Evolutionary conservation across 805 yeast genomes (phyloP), one percentile per base, ranked within the genome.

Genomic region (Pichia cabralensis): DNA sequence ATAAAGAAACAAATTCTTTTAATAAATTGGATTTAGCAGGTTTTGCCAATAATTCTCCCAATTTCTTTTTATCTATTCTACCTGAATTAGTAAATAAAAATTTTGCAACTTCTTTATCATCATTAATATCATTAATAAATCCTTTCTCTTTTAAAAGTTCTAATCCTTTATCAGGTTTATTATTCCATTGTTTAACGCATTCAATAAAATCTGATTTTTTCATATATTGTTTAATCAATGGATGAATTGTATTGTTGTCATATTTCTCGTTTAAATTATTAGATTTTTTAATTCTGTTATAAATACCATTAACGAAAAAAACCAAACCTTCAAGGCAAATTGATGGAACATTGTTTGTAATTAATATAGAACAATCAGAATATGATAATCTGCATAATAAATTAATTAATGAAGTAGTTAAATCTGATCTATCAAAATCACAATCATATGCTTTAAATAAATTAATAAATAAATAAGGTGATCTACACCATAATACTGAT

Each of bases 301-400:
- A 68, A 30, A 83, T 62, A 12, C 78, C 76, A 38, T 74, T 71
- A 27, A 88, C 63, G 36, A 80, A 75, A 2, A 82, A 69, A 16
- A 89, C 62, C 3, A 92, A 55, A 2, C 96, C 95, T 48, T 92
- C 97, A 33, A 92, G 62, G 48, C 97, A 89, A 7, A 86, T 70
- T 1, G 97, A 96, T 1, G 98, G 97, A 2, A 89, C 94, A 48
- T 73, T 79, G 26, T 81, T 83, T 0, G 95, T 82, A 0, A 94
- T 78, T 46, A 69, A 64, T 8, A 67, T 47, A 0, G 96, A 94
- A 9, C 89, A 71, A 50, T 86, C 95, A 0, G 97, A 94, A 28
- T 84, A 69, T 0, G 96, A 78, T 22, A 86, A 62, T 33, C 80
- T 71, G 35, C 94, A 76, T 35, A 92, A 64, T 30, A 80, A 71